Conservation (phyloP, 148 eudicot genomes). For the Camellia lanceoleosa region DNA sequence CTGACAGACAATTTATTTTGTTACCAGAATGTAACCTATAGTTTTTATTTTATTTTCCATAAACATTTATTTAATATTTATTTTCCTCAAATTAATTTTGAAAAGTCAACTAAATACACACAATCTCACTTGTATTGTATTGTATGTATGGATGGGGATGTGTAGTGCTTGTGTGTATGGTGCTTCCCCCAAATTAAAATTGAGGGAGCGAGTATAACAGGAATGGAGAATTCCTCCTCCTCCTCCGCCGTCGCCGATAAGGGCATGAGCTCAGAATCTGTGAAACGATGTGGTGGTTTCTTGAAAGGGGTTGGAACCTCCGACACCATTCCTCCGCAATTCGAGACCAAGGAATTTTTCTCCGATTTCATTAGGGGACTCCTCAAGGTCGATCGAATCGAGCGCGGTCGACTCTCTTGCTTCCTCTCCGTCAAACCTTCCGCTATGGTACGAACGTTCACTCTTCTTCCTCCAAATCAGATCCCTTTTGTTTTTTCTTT, state of each 20-base stretch:
- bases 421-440: slow-evolving; percentile 42
- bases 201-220: too few species aligned
- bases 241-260: neutral
- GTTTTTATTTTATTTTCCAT: too few species aligned
- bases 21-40: too few species aligned
- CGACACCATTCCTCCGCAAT: slow-evolving; percentile 5
- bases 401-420: slow-evolving; percentile 45
- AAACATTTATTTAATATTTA: too few species aligned
- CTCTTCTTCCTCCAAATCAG: neutral
- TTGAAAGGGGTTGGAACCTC: slow-evolving; percentile 14
- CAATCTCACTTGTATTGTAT: too few species aligned
- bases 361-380: slow-evolving; percentile 31
- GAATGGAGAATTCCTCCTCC: too few species aligned
- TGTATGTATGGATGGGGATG: too few species aligned
- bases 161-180: too few species aligned
- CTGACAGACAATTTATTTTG: too few species aligned
- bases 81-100: too few species aligned
- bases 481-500: neutral
- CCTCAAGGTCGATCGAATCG: slow-evolving; percentile 32
- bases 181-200: too few species aligned
- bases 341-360: slow-evolving; percentile 17
- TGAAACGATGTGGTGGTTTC: neutral
- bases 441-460: slow-evolving; percentile 26
- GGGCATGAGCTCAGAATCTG: neutral
- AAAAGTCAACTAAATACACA: too few species aligned